phyloP scores from a whole-genome alignment of 139 green algal genomes.

The Astrephomene gubernaculifera region DNA sequence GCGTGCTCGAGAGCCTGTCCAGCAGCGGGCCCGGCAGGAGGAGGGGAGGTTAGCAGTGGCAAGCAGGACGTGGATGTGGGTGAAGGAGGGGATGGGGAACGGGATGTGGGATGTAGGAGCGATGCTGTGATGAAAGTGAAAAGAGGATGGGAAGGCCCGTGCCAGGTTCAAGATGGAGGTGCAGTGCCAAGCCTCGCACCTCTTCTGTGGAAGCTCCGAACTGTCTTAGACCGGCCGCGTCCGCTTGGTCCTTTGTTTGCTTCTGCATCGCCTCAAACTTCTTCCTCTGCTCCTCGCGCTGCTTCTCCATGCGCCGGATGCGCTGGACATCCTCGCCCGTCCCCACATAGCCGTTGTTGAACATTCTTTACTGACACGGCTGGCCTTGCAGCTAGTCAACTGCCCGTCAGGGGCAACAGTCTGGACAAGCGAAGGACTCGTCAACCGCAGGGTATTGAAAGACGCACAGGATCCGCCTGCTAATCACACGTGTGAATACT shows the following conservation, averaged over 20 bases:
- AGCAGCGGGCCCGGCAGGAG: too few species aligned
- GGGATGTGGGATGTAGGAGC: too few species aligned
- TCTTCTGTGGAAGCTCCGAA: constrained; percentile 82
- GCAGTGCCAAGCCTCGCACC: too few species aligned
- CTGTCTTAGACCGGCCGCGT: constrained; percentile 72
- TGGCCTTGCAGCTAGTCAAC: background rate
- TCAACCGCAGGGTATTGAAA: background rate
- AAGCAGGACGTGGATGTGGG: too few species aligned
- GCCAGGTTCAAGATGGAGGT: too few species aligned
- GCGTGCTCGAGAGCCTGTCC: constrained; percentile 83
- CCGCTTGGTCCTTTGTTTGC: constrained; percentile 57
- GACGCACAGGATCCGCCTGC: too few species aligned
- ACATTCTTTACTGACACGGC: constrained; percentile 27
- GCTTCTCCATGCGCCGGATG: constrained; percentile 79
- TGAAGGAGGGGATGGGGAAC: too few species aligned
- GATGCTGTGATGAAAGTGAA: too few species aligned
- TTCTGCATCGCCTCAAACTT: constrained; percentile 77
- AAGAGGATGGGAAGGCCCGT: too few species aligned
- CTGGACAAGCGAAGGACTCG: background rate
- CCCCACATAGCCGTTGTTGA: constrained; percentile 83
- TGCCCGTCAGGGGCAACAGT: background rate
- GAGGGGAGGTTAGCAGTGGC: too few species aligned
- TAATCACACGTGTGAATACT: too few species aligned
- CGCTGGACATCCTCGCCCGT: constrained; percentile 74
- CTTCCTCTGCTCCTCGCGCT: constrained; percentile 79